Conservation (phyloP, 2,329 filamentous ascomycete genomes). For the Verticillium zaregamsianum region DNA sequence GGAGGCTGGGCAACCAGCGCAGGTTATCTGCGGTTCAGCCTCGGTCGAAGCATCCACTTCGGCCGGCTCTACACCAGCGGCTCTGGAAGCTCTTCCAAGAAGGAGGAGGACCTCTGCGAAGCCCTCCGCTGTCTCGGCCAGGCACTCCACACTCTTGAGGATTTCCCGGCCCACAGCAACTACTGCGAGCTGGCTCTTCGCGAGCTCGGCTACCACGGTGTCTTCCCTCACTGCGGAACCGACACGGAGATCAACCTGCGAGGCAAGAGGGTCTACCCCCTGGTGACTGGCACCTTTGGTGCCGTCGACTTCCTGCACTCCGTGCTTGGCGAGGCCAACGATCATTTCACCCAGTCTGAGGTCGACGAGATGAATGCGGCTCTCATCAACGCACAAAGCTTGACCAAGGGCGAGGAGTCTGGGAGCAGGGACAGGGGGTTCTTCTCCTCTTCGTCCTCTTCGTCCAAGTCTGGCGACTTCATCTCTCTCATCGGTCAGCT, state of each 20-base stretch:
- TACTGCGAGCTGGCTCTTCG: conserved; percentile 75
- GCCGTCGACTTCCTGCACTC: conserved; percentile 83
- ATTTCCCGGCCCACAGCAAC: conserved; percentile 79
- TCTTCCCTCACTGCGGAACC: conserved; percentile 72
- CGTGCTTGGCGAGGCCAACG: conserved; percentile 66
- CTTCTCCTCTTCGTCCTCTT: conserved; percentile 19
- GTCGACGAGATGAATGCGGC: conserved; percentile 76
- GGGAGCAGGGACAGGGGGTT: conserved; percentile 22
- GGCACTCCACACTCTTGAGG: conserved; percentile 66
- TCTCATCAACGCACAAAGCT: conserved; percentile 62
- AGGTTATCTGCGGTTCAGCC: conserved; percentile 75
- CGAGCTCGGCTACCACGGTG: conserved; percentile 63
- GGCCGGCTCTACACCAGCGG: conserved; percentile 71
- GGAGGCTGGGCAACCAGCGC: conserved; percentile 87
- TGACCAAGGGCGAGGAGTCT: conserved; percentile 25
- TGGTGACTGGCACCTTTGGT: conserved; percentile 74
- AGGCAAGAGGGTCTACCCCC: conserved; percentile 65
- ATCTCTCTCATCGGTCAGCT: conserved; percentile 72
- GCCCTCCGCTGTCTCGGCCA: conserved; percentile 73
- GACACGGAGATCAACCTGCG: conserved; percentile 61
- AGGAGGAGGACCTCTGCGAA: conserved; percentile 75
- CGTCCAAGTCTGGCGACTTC: conserved; percentile 49
- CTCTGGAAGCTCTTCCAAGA: conserved; percentile 53
- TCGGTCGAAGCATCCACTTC: conserved; percentile 71
- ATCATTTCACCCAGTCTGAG: conserved; percentile 82